Evolutionary conservation across 768 basidiomycete species (phyloP).

Genomic region (Pleurotus giganteus): DNA sequence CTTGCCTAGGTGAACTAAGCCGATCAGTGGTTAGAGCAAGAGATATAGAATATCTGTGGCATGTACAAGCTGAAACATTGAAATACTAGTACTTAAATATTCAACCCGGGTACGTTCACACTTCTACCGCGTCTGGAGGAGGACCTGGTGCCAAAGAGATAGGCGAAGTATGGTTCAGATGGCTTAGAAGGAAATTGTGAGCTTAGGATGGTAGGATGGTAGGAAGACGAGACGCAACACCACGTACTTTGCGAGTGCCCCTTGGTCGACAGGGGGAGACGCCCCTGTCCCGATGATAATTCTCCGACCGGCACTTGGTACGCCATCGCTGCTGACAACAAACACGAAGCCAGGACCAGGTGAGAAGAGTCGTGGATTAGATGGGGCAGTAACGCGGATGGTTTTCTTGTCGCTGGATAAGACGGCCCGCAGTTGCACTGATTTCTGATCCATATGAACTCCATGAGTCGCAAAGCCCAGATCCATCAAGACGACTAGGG

Average conservation of each 20-base stretch:
- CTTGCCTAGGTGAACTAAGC: too few species aligned
- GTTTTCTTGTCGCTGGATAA: constrained; percentile 29
- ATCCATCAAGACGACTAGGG: constrained; percentile 36
- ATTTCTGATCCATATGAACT: constrained; percentile 36
- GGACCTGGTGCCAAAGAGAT: background rate
- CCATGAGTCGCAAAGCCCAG: constrained; percentile 42
- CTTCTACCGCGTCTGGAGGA: background rate
- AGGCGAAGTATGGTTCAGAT: background rate
- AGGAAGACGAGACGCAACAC: constrained; percentile 15
- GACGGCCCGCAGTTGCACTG: constrained; percentile 33
- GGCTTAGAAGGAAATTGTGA: background rate
- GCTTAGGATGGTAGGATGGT: background rate
- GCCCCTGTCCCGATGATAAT: constrained; percentile 36
- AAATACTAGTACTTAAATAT: too few species aligned
- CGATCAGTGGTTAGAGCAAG: too few species aligned
- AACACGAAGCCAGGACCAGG: constrained; percentile 36
- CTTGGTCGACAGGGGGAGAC: constrained; percentile 30
- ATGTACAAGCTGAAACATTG: too few species aligned
- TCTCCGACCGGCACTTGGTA: constrained; percentile 26
- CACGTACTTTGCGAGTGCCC: constrained; percentile 4
- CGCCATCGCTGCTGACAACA: constrained; percentile 34
- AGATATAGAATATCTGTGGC: too few species aligned
- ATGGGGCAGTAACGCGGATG: constrained; percentile 31
- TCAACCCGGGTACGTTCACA: too few species aligned
- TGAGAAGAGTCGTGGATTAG: constrained; percentile 34